Evolutionary conservation across 2,329 filamentous ascomycete genomes (phyloP).

Genomic region (Aspergillus japonicus): DNA sequence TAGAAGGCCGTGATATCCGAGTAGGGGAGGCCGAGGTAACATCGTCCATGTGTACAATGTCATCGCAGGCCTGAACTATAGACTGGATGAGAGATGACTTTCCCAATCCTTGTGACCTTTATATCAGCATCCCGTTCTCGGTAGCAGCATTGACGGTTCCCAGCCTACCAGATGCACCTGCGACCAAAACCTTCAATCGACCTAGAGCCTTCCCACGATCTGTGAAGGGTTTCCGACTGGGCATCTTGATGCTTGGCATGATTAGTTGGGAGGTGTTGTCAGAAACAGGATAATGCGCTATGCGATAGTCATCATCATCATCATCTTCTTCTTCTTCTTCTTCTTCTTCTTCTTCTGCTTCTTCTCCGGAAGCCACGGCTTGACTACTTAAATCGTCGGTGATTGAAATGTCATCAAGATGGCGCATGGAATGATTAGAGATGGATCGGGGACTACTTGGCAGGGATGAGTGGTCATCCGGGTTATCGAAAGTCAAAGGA

Average conservation of each 20-base stretch:
- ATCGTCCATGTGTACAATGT: constrained; percentile 90
- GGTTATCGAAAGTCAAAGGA: constrained; percentile 47
- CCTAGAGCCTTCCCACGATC: constrained; percentile 80
- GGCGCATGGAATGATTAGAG: constrained; percentile 58
- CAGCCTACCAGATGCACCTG: constrained; percentile 70
- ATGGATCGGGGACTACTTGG: constrained; percentile 61
- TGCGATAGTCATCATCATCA: constrained; percentile 48
- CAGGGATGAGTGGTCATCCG: constrained; percentile 50
- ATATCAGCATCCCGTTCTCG: not conserved
- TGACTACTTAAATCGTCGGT: constrained; percentile 58
- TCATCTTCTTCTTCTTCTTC: constrained; percentile 37
- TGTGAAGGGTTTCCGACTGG: constrained; percentile 84
- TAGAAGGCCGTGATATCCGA: constrained; percentile 23
- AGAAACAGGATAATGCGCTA: constrained; percentile 29
- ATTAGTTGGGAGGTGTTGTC: constrained; percentile 70
- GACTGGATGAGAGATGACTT: constrained; percentile 89
- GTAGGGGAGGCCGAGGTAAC: constrained; percentile 29
- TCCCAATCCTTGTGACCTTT: constrained; percentile 63
- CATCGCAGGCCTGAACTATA: constrained; percentile 79
- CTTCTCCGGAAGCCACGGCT: constrained; percentile 46
- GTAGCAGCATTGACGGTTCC: not conserved
- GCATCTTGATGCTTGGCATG: constrained; percentile 95
- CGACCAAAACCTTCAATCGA: constrained; percentile 82
- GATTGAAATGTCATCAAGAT: constrained; percentile 58
- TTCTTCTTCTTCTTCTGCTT: no score